These are phyloP conservation scores for Xylariaceae sp. DNA, from an alignment of 2,329 filamentous ascomycete species.

Conservation along the genomic window DNA sequence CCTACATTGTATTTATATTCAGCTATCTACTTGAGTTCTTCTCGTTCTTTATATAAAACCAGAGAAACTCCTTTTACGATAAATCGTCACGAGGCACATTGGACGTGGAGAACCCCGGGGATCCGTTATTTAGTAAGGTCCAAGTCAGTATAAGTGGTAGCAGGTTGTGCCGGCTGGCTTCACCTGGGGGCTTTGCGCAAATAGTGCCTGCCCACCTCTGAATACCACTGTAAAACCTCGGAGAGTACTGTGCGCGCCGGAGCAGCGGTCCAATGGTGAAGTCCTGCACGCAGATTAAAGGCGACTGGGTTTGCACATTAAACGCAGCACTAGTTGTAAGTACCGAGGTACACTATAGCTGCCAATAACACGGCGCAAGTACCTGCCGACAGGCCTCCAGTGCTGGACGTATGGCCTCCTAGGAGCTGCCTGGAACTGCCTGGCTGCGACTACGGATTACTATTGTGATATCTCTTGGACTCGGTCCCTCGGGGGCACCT, in stretches of 20 bases:
- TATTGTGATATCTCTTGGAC: no score
- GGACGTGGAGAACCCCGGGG: no score
- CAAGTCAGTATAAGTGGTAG: neutral
- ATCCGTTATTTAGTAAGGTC: neutral
- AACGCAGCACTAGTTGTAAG: neutral
- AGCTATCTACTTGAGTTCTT: neutral
- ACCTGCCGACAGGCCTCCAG: no score
- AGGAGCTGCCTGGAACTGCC: no score
- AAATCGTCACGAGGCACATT: no score
- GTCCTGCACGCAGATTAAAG: neutral
- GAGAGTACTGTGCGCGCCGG: neutral
- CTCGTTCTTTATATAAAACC: no score
- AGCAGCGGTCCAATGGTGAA: neutral
- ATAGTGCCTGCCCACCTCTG: neutral
- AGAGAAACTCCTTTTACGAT: no score
- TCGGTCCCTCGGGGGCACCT: no score
- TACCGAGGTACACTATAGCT: neutral
- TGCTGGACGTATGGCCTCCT: no score
- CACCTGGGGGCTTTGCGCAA: neutral
- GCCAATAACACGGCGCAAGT: no score
- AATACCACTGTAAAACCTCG: no score
- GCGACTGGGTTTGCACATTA: neutral
- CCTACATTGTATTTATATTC: neutral
- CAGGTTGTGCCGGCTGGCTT: neutral
- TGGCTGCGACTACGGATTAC: no score